Percentiles rank a stretch among this genome's conserved stretches.
These are phyloP conservation scores for Periconia macrospinosa DNA, from an alignment of 2,329 filamentous ascomycete genomes.

Conservation along the genomic window DNA sequence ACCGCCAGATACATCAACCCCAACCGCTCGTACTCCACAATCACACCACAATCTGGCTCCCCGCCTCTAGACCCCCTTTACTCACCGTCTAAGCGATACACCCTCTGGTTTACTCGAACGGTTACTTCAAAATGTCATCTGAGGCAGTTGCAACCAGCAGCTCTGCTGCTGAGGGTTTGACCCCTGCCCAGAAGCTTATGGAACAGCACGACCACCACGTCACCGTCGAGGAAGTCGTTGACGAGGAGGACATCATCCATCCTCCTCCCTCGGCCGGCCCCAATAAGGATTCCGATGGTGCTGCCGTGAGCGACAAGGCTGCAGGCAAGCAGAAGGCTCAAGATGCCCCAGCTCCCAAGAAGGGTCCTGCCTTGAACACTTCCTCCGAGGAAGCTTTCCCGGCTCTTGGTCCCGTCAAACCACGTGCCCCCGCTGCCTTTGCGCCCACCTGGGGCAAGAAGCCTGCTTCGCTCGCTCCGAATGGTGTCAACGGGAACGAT, in stretches of 20 bases:
- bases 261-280: slow-evolving; percentile 54
- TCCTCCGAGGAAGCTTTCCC: slow-evolving; percentile 92
- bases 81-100: slow-evolving; percentile 38
- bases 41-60: slow-evolving; percentile 23
- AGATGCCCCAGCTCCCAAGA: slow-evolving; percentile 41
- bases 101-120: slow-evolving; percentile 43
- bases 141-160: slow-evolving; percentile 36
- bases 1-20: background rate
- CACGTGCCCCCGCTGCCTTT: slow-evolving; percentile 60
- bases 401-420: slow-evolving; percentile 77
- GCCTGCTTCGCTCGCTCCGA: slow-evolving; percentile 51
- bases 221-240: slow-evolving; percentile 78
- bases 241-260: slow-evolving; percentile 72
- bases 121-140: slow-evolving; percentile 43
- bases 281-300: slow-evolving; percentile 23
- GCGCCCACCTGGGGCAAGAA: slow-evolving; percentile 79
- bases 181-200: slow-evolving; percentile 61
- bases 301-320: slow-evolving; percentile 61
- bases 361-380: slow-evolving; percentile 65
- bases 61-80: slow-evolving; percentile 23
- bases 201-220: slow-evolving; percentile 67
- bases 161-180: slow-evolving; percentile 38
- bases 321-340: slow-evolving; percentile 69
- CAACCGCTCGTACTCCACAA: background rate
- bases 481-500: slow-evolving; percentile 57